phyloP scores from a whole-genome alignment of 225 moss, liverwort and hornwort genomes.

The Physcomitrellopsis africana region DNA sequence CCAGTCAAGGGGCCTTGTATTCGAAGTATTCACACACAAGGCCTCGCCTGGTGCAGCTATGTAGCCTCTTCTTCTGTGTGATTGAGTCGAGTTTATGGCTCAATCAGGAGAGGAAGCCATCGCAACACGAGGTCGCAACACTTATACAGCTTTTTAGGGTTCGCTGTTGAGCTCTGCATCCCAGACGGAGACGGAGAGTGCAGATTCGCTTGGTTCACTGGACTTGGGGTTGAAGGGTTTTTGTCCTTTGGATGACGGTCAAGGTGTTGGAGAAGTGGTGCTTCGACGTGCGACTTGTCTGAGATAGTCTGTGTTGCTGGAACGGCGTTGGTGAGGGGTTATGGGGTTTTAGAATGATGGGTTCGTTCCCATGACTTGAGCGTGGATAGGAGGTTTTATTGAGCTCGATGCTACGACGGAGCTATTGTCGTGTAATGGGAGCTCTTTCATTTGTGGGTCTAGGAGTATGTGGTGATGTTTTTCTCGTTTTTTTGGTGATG shows the following conservation, averaged over 20 bases:
- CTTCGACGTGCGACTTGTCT: not conserved
- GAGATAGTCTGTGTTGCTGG: not conserved
- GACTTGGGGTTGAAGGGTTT: not conserved
- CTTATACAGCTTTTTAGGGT: not conserved
- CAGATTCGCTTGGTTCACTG: not conserved
- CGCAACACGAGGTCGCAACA: not conserved
- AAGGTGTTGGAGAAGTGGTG: constrained; percentile 12
- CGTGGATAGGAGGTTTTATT: not conserved
- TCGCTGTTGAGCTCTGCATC: not conserved
- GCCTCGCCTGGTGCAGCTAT: constrained; percentile 3
- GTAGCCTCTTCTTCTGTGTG: not conserved
- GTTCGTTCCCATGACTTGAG: not conserved
- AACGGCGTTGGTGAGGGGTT: not conserved
- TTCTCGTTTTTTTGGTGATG: not conserved
- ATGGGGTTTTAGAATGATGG: constrained; percentile 20
- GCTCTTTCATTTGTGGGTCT: not conserved
- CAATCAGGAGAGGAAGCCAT: constrained; percentile 17
- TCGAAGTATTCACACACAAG: not conserved
- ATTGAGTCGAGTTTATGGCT: constrained; percentile 28
- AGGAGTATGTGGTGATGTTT: not conserved
- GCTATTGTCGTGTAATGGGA: not conserved
- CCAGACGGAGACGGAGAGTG: not conserved
- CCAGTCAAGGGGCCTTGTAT: not conserved
- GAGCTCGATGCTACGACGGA: not conserved
- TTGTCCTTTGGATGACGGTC: not conserved